These are phyloP conservation scores for Sporothrix globosa DNA, from an alignment of 2,329 filamentous ascomycete species.

Conservation along the genomic window DNA sequence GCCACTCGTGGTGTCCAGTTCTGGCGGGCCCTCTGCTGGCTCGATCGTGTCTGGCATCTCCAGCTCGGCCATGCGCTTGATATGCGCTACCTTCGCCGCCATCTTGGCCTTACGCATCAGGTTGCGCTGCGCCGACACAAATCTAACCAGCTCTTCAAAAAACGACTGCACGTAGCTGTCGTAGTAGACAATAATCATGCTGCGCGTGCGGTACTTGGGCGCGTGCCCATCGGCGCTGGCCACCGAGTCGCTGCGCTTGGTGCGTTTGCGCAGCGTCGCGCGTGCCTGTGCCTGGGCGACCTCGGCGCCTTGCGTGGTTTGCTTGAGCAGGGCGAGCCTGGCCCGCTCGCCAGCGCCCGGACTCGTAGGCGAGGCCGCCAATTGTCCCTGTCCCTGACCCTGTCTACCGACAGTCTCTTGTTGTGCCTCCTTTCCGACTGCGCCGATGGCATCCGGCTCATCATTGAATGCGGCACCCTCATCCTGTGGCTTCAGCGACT, in stretches of 20 bases:
- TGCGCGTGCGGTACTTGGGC: conserved; percentile 67
- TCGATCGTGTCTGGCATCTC: conserved; percentile 58
- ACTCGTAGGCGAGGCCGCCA: conserved; percentile 13
- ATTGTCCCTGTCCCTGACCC: background rate
- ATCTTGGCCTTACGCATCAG: conserved; percentile 85
- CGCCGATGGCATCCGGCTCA: conserved; percentile 29
- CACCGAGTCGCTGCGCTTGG: conserved; percentile 55
- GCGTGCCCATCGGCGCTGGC: conserved; percentile 53
- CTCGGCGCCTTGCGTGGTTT: conserved; percentile 30
- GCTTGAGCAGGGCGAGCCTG: conserved; percentile 30
- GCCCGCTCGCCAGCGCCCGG: conserved; percentile 21
- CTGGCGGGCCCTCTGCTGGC: conserved; percentile 43
- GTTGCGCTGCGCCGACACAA: conserved; percentile 78
- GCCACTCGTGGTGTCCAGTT: background rate
- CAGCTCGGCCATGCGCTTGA: conserved; percentile 62
- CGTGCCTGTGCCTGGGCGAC: conserved; percentile 51
- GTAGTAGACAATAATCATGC: conserved; percentile 87
- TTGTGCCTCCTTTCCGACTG: background rate
- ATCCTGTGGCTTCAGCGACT: conserved; percentile 39
- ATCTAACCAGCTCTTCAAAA: conserved; percentile 81
- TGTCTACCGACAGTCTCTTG: background rate
- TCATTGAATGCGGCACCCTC: conserved; percentile 34
- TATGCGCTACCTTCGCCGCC: conserved; percentile 72
- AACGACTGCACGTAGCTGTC: conserved; percentile 82
- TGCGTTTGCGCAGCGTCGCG: conserved; percentile 53